phyloP scores from a whole-genome alignment of 1,284 basidiomycete species.

The Leccinum huronense region DNA sequence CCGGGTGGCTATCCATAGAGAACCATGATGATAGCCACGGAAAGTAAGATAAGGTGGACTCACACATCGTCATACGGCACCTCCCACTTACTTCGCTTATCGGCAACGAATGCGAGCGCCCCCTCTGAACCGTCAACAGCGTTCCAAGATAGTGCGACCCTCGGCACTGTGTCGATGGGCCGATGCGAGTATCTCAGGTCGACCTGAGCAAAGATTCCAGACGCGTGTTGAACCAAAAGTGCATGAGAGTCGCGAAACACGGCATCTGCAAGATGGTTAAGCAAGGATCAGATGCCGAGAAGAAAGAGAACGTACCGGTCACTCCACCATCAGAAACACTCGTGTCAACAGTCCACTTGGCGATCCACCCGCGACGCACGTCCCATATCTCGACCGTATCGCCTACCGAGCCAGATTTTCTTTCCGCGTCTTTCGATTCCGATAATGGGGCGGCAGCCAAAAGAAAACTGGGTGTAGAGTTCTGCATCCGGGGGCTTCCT shows the following conservation, averaged over 20 bases:
- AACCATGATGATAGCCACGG: slow-evolving; percentile 4
- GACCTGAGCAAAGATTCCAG: slow-evolving; percentile 78
- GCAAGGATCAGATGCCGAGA: neutral
- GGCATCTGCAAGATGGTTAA: slow-evolving; percentile 48
- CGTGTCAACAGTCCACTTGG: slow-evolving; percentile 75
- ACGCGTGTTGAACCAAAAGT: slow-evolving; percentile 75
- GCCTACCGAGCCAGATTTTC: slow-evolving; percentile 35
- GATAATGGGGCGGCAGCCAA: slow-evolving; percentile 3
- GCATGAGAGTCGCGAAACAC: slow-evolving; percentile 70
- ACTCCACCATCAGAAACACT: slow-evolving; percentile 66
- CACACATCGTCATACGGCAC: slow-evolving; percentile 85
- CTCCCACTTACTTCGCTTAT: slow-evolving; percentile 59
- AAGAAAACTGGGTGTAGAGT: slow-evolving; percentile 26
- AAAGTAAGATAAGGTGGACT: slow-evolving; percentile 31
- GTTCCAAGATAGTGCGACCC: slow-evolving; percentile 70
- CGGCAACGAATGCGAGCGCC: slow-evolving; percentile 68
- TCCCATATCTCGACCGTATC: slow-evolving; percentile 87
- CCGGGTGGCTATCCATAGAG: slow-evolving; percentile 45
- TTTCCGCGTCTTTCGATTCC: slow-evolving; percentile 25
- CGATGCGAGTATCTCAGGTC: slow-evolving; percentile 64
- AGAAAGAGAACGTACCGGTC: slow-evolving; percentile 48
- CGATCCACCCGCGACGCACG: slow-evolving; percentile 75
- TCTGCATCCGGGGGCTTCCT: slow-evolving; percentile 34
- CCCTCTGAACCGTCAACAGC: slow-evolving; percentile 43
- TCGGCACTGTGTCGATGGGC: slow-evolving; percentile 70